phyloP scores from a whole-genome alignment of 768 basidiomycete genomes.

The Macrocybe gigantea region DNA sequence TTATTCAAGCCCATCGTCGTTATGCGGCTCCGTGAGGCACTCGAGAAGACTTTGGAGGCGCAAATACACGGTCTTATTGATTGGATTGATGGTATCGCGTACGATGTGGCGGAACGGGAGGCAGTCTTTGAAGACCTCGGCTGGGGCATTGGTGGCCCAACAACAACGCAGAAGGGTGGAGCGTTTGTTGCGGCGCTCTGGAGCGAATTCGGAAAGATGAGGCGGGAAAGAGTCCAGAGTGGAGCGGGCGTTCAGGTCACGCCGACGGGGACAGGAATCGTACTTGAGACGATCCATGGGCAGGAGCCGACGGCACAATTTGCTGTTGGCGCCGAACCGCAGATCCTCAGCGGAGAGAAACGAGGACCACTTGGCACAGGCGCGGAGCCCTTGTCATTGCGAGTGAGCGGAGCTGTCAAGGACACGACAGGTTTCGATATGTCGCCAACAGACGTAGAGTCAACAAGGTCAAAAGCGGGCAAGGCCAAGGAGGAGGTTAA shows the following conservation, averaged over 20 bases:
- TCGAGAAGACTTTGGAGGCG: constrained; percentile 52
- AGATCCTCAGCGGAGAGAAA: constrained; percentile 65
- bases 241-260: constrained; percentile 36
- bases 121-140: constrained; percentile 67
- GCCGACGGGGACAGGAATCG: constrained; percentile 59
- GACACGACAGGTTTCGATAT: constrained; percentile 22
- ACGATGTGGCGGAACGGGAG: constrained; percentile 49
- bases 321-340: constrained; percentile 70
- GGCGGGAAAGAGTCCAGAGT: constrained; percentile 27
- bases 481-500: constrained; percentile 3
- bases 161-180: constrained; percentile 10
- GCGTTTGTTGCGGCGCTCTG: constrained; percentile 52
- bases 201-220: constrained; percentile 63
- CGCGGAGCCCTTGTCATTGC: constrained; percentile 35
- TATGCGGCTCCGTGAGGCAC: constrained; percentile 48
- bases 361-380: constrained; percentile 56
- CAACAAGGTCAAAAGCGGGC: constrained; percentile 17
- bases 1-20: constrained; percentile 61
- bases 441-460: constrained; percentile 10
- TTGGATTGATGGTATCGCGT: constrained; percentile 49
- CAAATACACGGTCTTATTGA: constrained; percentile 49
- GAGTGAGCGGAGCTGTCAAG: constrained; percentile 23
- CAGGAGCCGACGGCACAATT: constrained; percentile 30
- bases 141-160: constrained; percentile 32
- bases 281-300: constrained; percentile 38